Evolutionary conservation across 805 yeast genomes (phyloP), one percentile per base, ranked within the genome.

Genomic region (Ogataea corticis): DNA sequence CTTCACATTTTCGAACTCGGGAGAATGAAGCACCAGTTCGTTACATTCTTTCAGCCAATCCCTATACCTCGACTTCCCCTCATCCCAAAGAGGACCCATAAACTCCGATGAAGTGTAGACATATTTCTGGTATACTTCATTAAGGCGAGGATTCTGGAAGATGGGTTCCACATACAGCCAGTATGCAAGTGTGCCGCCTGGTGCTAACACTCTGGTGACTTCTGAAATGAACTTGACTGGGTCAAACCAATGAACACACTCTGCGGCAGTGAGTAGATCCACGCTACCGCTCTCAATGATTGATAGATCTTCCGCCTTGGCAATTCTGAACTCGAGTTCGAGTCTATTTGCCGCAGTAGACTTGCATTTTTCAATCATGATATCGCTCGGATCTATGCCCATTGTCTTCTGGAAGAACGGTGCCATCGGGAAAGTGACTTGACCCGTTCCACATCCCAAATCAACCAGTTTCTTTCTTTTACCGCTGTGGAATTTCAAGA

Each of bases 391-490:
- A 59, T 87, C 96, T 1, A 81, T 68, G 1, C 92, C 95, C 21
- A 81, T 66, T 1, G 80, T 79, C 15, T 63, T 51, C n/a, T 70
- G 59, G 53, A 82, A 80, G 40, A 67, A 61, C 1, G 64, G 51
- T 3, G 73, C 54, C 30, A 83, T 58, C 33, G 80, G 78, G 46
- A 75, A 70, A 0, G 91, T 75, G 1, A 84, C 92, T 49, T 80
- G 80, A 0, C 95, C 95, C 0, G 94, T 78, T 0, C 96, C 96
- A 62, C 90, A 84, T 0, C 94, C 96, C 3, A 84, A 66, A 64
- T 87, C 96, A 11, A 87, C 59, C 12, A 38, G 36, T 2, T 3
- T 23, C 2, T 81, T 76, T n/a, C 69, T 48, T 1, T 59, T 42
- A 2, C 56, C 50, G n/a, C 50, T 62, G 7, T 58, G 55, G 59